Conservation (phyloP, 2,329 filamentous ascomycete species). For the Calycina herbarum region DNA sequence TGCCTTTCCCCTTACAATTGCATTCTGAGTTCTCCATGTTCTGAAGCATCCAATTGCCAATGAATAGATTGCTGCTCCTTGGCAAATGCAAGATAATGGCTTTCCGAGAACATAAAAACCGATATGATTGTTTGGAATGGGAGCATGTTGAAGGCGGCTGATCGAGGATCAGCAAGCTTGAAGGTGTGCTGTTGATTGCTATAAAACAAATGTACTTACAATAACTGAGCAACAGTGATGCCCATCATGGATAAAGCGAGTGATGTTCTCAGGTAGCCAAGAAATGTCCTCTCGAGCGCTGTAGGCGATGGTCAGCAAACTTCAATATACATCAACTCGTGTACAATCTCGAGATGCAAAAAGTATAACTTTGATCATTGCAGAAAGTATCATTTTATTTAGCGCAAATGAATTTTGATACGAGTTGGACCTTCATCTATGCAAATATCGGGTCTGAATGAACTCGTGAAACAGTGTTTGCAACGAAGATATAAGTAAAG, state of each 20-base stretch:
- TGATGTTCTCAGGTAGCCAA: constrained; percentile 72
- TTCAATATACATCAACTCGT: constrained; percentile 8
- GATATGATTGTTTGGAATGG: constrained; percentile 42
- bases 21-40: constrained; percentile 61
- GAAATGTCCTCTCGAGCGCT: constrained; percentile 75
- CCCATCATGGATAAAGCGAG: constrained; percentile 67
- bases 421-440: too few relatives aligned
- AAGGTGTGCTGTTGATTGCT: background rate
- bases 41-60: constrained; percentile 55
- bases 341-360: constrained; percentile 5
- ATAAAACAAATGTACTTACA: constrained; percentile 38
- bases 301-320: constrained; percentile 12
- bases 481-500: background rate
- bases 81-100: constrained; percentile 52
- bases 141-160: constrained; percentile 47
- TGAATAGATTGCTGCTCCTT: constrained; percentile 42
- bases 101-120: constrained; percentile 62
- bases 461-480: background rate
- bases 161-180: constrained; percentile 36
- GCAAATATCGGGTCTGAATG: background rate
- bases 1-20: constrained; percentile 57
- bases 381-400: too few relatives aligned
- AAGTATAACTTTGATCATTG: background rate
- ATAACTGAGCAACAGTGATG: constrained; percentile 66
- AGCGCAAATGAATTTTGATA: too few relatives aligned